Evolutionary conservation across 2,329 filamentous ascomycete genomes (phyloP), one percentile per base, ranked within the genome.

Genomic region (Colletotrichum eleusines): DNA sequence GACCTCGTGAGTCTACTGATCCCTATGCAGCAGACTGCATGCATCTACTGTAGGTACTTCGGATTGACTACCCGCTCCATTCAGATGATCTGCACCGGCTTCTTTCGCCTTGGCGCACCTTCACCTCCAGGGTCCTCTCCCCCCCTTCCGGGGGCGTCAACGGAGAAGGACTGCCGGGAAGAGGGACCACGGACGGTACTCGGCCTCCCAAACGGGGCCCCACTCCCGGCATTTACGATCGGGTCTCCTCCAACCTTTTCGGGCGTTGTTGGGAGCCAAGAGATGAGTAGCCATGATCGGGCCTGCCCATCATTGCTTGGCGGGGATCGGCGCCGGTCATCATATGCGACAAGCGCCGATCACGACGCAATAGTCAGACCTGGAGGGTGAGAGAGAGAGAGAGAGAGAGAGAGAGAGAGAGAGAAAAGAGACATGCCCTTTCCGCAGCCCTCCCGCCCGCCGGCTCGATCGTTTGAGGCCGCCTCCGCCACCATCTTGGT

Each of bases 41-140:
- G 50, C 33, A 26, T 35, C 48, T 31, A 31, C n/a, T n/a, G n/a
- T n/a, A n/a, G n/a, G n/a, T n/a, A n/a, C 35, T 63, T 53, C 48
- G 26, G 60, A 63, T 12, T 31, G 59, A 48, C 33, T 40, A 7
- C 51, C 31, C 33, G 14, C 9, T 50, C 9, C 40, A 12, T 71
- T 69, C 69, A 63, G 69, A 63, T 53, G 69, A 71, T 35, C 53
- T 33, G 38, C 18, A 5, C 28, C 69, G 69, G 69, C 42, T 40
- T 71, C 35, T 63, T 69, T 58, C 69, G 64, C 18, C 35, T 5
- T 11, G 14, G 44, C 40, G 33, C 33, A 51, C 5, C 12, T 48
- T 35, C 53, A 33, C 69, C 42, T 31, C 59, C 11, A 40, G 59
- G 59, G 59, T 61, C 31, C n/a, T 23, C 44, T 18, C 40, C n/a